Base-by-base conservation (phyloP, 2,329 filamentous ascomycete species). In the Xylariaceae sp. region DNA sequence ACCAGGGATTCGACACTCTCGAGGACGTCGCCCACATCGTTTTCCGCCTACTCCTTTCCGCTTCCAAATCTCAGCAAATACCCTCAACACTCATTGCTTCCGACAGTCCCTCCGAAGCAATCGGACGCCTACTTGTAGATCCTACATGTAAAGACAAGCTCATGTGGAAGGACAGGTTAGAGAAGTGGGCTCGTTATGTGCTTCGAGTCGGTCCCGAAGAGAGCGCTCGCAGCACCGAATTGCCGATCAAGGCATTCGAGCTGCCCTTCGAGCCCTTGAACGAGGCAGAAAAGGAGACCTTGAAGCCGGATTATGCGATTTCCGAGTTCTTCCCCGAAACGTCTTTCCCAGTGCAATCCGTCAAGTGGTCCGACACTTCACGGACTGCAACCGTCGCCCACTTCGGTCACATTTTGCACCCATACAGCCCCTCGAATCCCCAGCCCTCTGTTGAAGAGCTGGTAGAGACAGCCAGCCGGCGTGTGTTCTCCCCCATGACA, bases 401-500 rank as follows among this genome's bases (percentile, higher is more conserved):
- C 2, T 85, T 85, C 64, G 82, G 82, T 15, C 78, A 81, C 56
- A 62, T 84, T 39, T 74, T 85, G 18, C 67, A 71, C 42, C 53
- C 59, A 18, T 60, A 65, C 23, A 11, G 54, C 2, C 53, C 58
- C 9, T 56, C 58, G 7, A 30, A 39, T 64, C 44, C 59, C 63
- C 37, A 44, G 51, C 17, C 58, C 68, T 4, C 55, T 69, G 30
- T 53, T 66, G 13, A 39, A 59, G 35, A 61, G 64, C 39, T 30
- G 23, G 23, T 30, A 30, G 23, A 30, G 23, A 30, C 23, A 30
- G 23, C 23, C 23, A 58, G 67, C 30, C 55, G 59, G 4, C 77
- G 76, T 51, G 72, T 78, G 51, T 75, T 85, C 42, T 71, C 73
- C 0, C 77, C 82, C 1, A 57, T 74, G 3, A 69, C 77, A 0